Evolutionary conservation across 169 alveolate genomes (phyloP), one percentile per base, ranked within the genome.

Genomic region (Fabrea salina): DNA sequence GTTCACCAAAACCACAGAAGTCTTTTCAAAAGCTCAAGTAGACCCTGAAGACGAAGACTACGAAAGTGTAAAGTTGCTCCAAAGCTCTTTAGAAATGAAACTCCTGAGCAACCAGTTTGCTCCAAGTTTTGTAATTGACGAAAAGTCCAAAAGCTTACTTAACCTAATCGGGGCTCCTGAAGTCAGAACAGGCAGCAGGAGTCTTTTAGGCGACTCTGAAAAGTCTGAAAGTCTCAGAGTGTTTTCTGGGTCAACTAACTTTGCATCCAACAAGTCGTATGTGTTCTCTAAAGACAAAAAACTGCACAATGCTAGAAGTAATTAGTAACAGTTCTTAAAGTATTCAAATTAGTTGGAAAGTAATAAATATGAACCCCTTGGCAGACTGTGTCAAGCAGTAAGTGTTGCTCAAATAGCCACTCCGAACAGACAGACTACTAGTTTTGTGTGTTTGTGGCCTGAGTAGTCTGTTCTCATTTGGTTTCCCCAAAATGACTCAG

Each of bases 221-320:
- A 61, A 61, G 49, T 33, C 56, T 47, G 19, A 27, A 16, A 61
- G 74, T 61, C 0, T 61, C 7, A 61, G 74, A 27, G 74, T 61
- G 0, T 61, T 61, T 5, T 33, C n/a, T 16, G 32, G 22, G 8
- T 16, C 41, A 27, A 30, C 22, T 13, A 61, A 61, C 25, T 35
- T 61, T 22, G 11, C 74, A 13, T 61, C 74, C 1, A 61, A 61
- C 39, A 61, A 30, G 25, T 61, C 74, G 4, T 61, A 35, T 61
- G 74, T 61, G 44, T 61, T 61, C 39, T n/a, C 41, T 11, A 61
- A 61, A 27, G 74, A 37, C 16, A 37, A 61, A 37, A 61, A 27
- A n/a, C n/a, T n/a, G n/a, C n/a, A n/a, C n/a, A n/a, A n/a, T n/a
- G n/a, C n/a, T n/a, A n/a, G n/a, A n/a, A n/a, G n/a, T n/a, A n/a